A percentile compares a stretch with the other conserved stretches of the same genome.
Conservation (phyloP, 108 stramenopile genomes). For the Stephanodiscus triporus region DNA sequence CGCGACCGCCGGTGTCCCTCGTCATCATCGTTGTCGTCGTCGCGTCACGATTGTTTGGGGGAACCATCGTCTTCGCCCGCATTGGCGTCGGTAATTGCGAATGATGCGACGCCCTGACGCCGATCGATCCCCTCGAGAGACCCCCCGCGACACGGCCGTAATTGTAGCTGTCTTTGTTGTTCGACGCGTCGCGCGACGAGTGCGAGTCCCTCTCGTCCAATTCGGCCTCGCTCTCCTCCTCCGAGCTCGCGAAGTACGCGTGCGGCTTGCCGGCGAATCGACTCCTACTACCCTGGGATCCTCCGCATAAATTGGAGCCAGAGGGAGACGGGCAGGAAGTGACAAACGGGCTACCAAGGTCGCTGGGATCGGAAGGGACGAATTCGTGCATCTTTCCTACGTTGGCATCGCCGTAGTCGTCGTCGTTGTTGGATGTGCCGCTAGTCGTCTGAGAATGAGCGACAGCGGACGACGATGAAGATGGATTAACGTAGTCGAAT, state of each 20-base stretch:
- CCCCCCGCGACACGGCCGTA: not conserved
- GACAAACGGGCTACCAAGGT: not conserved
- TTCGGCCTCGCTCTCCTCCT: slow-evolving; percentile 52
- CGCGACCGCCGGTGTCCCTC: not conserved
- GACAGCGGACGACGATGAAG: not conserved
- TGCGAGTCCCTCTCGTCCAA: slow-evolving; percentile 49
- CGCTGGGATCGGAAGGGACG: not conserved
- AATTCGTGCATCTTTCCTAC: too few species aligned
- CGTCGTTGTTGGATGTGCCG: too few species aligned
- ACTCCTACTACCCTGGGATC: not conserved
- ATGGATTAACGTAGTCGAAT: not conserved
- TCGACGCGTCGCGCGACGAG: slow-evolving; percentile 23
- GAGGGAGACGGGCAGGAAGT: not conserved
- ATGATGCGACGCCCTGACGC: not conserved
- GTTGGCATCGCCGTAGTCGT: too few species aligned
- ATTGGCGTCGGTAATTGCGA: not conserved
- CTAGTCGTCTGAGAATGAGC: not conserved
- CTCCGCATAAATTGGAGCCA: not conserved
- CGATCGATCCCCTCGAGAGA: not conserved
- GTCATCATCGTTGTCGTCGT: not conserved
- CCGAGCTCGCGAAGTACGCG: slow-evolving; percentile 39
- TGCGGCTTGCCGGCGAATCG: slow-evolving; percentile 8
- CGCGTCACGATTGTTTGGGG: not conserved
- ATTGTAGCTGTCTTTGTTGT: not conserved
- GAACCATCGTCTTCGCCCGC: not conserved